A percentile compares a stretch with the other conserved stretches of the same genome.
These are phyloP conservation scores for Haematococcus lacustris DNA, from an alignment of 139 green algal species.

Conservation along the genomic window DNA sequence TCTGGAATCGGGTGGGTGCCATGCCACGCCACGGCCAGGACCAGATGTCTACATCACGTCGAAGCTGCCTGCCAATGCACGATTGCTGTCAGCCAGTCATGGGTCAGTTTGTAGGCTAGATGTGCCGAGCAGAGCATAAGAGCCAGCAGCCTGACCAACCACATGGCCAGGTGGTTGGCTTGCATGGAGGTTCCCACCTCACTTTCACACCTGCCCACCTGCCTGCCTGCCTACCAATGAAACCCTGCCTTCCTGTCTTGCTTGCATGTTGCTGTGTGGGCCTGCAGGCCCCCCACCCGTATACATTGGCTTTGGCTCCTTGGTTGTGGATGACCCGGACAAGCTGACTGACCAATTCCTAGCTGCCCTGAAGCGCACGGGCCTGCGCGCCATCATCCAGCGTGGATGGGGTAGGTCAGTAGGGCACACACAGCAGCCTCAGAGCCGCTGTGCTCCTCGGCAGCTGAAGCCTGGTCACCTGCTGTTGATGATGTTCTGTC, in stretches of 20 bases:
- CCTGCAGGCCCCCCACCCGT: slow-evolving; percentile 33
- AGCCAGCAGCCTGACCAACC: no score
- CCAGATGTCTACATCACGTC: no score
- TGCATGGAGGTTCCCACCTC: neutral
- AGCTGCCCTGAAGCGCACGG: slow-evolving; percentile 4
- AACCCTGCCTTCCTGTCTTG: neutral
- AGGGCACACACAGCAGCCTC: neutral
- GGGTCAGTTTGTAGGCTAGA: no score
- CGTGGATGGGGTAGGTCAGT: slow-evolving; percentile 11
- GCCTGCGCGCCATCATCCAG: slow-evolving; percentile 21
- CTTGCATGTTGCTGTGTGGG: neutral
- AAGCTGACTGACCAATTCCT: slow-evolving; percentile 18
- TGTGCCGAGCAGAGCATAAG: no score
- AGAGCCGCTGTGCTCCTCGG: neutral
- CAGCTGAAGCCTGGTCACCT: neutral
- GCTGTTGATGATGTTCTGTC: neutral
- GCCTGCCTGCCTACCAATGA: neutral
- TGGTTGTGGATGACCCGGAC: slow-evolving; percentile 13
- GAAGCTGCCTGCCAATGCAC: no score
- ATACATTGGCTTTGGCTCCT: slow-evolving; percentile 53
- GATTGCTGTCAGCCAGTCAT: no score
- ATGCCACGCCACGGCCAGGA: no score
- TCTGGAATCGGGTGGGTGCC: slow-evolving; percentile 21
- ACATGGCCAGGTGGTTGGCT: neutral
- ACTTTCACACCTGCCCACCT: neutral